Percentiles rank a stretch among this genome's conserved stretches.
Evolutionary conservation across 768 basidiomycete genomes (phyloP).

Genomic region (Leccinum longicurvipes): DNA sequence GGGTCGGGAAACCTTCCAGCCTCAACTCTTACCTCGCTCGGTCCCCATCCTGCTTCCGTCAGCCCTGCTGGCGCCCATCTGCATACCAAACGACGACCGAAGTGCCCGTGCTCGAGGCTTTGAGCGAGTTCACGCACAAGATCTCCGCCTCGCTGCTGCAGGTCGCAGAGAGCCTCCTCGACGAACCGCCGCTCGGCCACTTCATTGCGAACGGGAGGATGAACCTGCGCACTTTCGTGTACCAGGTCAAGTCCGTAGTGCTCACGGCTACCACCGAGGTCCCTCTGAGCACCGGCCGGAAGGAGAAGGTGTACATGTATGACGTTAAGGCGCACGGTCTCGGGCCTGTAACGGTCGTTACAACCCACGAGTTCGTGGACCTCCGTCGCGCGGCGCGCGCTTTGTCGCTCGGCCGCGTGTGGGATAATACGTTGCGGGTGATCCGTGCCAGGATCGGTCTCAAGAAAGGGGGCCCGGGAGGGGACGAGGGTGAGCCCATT

Average conservation of each 20-base stretch:
- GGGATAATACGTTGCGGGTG: constrained; percentile 21
- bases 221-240: constrained; percentile 26
- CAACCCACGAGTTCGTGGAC: constrained; percentile 11
- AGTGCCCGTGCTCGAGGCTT: constrained; percentile 7
- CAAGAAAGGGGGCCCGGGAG: background rate
- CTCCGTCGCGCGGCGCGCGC: background rate
- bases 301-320: constrained; percentile 15
- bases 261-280: constrained; percentile 7
- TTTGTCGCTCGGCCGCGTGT: constrained; percentile 20
- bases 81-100: background rate
- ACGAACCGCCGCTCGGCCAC: constrained; percentile 27
- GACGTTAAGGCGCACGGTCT: constrained; percentile 20
- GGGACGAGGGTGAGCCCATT: background rate
- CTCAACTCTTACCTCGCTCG: constrained; percentile 27
- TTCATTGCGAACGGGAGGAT: constrained; percentile 30
- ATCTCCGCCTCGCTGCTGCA: constrained; percentile 14
- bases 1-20: constrained; percentile 24
- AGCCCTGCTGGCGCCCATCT: constrained; percentile 10
- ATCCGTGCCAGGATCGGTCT: background rate
- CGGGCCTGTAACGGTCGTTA: constrained; percentile 12
- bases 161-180: constrained; percentile 16
- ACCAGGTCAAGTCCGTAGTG: constrained; percentile 16
- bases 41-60: constrained; percentile 23
- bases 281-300: background rate
- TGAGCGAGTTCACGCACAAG: constrained; percentile 15